phyloP scores from a whole-genome alignment of 108 stramenopile genomes.

The Nannochloropsis oceanica region DNA sequence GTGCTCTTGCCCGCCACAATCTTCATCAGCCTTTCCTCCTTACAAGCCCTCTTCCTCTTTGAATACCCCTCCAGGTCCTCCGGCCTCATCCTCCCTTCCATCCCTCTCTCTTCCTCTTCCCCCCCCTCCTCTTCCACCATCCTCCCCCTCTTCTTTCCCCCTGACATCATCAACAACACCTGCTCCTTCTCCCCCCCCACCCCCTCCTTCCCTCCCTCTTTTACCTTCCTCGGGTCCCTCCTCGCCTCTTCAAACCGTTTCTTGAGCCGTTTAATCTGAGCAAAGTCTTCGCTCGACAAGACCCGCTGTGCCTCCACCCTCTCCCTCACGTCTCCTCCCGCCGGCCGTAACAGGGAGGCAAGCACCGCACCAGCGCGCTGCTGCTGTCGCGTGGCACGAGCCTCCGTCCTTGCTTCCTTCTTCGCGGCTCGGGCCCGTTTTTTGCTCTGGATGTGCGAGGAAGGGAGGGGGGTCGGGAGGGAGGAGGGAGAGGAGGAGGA shows the following conservation, averaged over 20 bases:
- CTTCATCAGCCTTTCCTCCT: constrained; percentile 8
- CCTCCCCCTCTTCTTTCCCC: neutral
- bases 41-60: neutral
- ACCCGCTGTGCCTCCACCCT: constrained; percentile 61
- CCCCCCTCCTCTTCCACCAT: constrained; percentile 12
- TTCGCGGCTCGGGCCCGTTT: neutral
- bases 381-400: neutral
- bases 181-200: neutral
- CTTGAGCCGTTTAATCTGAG: constrained; percentile 37
- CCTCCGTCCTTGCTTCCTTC: neutral
- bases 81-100: constrained; percentile 3
- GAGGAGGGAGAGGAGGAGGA: neutral
- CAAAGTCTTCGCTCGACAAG: constrained; percentile 62
- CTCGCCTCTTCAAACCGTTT: neutral
- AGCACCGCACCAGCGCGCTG: neutral
- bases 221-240: neutral
- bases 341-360: constrained; percentile 3
- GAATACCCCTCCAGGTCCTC: constrained; percentile 12
- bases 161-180: neutral
- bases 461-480: neutral
- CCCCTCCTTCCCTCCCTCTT: neutral
- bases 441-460: neutral
- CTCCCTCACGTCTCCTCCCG: constrained; percentile 40
- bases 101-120: constrained; percentile 13
- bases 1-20: constrained; percentile 18